Evolutionary conservation across 495 filamentous ascomycete genomes (phyloP), one percentile per base, ranked within the genome.

Genomic region (Penicillium angulare): DNA sequence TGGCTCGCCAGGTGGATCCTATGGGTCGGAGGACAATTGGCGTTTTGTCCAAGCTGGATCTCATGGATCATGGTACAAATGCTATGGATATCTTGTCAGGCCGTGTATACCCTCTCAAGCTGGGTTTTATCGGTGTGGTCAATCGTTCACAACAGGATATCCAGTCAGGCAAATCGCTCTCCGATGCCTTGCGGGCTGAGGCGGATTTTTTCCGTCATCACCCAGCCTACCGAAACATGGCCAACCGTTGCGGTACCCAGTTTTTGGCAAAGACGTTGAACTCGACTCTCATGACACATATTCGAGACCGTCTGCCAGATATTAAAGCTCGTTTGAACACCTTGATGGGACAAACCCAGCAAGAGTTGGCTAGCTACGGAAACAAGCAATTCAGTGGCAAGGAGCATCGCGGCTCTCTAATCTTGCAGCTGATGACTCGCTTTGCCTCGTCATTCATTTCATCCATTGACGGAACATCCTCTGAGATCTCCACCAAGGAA

Each of bases 41-140:
- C 36, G 95, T 99, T 39, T 79, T 99, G 49, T 97, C 93, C 15
- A 99, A 99, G 71, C 78, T 97, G 56, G 93, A 99, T 66, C 77
- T 99, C 29, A 99, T 99, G 93, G 93, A 99, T 63, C 93, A 99
- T 65, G 93, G 93, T 34, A 99, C 93, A 43, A 99, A 99, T 65
- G 95, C 93, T 3, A 76, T 99, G 53, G 93, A 99, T 59, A 97
- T 99, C 53, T 80, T 99, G 27, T 95, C 91, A 9, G 93, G 93
- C 0, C 84, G 93, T 18, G 93, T 99, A 3, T 99, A 99, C 67
- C 93, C 93, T 12, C 67, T 99, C 49, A 99, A 99, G 69, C 79
- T 99, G 34, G 93, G 93, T 9, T 99, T 97, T 66, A 97, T 99
- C 51, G 93, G 95, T 31, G 91, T 97, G 7, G 95, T 99, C 55